Percentiles rank a stretch among this genome's conserved stretches.
These are phyloP conservation scores for Rhizopus delemar DNA, from an alignment of 371 early-diverging fungal genomes.

Conservation along the genomic window DNA sequence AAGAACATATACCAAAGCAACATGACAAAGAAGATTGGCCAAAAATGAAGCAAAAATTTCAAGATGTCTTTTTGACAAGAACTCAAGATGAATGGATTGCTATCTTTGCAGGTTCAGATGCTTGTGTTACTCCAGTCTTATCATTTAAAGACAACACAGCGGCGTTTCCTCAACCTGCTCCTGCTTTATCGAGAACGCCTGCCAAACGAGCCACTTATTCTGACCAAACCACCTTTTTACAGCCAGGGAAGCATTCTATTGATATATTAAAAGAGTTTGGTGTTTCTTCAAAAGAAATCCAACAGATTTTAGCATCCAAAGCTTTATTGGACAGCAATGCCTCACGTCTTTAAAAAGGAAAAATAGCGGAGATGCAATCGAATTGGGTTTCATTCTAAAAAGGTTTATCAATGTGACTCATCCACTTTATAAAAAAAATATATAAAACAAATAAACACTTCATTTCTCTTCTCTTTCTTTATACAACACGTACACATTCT, in stretches of 20 bases:
- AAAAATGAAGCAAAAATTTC: slow-evolving; percentile 53
- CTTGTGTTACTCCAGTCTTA: slow-evolving; percentile 75
- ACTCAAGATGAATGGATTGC: slow-evolving; percentile 69
- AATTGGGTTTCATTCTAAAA: slow-evolving; percentile 3
- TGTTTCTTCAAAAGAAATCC: slow-evolving; percentile 23
- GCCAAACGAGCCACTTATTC: slow-evolving; percentile 22
- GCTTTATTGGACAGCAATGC: slow-evolving; percentile 19
- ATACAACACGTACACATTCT: background rate
- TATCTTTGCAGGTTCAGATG: slow-evolving; percentile 70
- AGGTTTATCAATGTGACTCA: slow-evolving; percentile 8
- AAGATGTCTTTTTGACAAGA: slow-evolving; percentile 52
- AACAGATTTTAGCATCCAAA: slow-evolving; percentile 11
- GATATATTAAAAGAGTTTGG: slow-evolving; percentile 61
- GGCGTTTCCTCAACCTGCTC: slow-evolving; percentile 59
- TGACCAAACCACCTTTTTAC: slow-evolving; percentile 37
- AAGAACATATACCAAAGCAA: slow-evolving; percentile 52
- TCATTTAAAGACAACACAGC: slow-evolving; percentile 51
- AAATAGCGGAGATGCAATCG: background rate
- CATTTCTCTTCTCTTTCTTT: background rate
- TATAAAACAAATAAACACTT: background rate
- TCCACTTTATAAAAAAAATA: background rate
- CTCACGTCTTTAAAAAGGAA: background rate
- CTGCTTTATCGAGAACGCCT: slow-evolving; percentile 64
- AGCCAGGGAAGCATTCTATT: slow-evolving; percentile 57
- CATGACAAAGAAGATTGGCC: slow-evolving; percentile 59